Evolutionary conservation across 2,329 filamentous ascomycete species (phyloP).

Genomic region (Cladophialophora immunda): DNA sequence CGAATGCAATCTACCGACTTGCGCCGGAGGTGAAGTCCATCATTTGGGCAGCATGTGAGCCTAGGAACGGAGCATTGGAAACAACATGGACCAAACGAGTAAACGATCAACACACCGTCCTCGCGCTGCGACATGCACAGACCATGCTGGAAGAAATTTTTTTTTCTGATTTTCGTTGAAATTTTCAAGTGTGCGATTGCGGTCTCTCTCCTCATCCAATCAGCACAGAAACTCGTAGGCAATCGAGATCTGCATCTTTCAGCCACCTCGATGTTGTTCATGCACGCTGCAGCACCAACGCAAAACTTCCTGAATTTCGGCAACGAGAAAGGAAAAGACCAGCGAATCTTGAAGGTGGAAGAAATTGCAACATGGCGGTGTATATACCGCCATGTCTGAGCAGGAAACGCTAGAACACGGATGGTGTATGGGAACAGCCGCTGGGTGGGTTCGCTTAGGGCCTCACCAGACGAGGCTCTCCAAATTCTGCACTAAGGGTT

Average conservation of each 20-base stretch:
- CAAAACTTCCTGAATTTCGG: neutral
- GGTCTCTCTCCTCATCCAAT: slow-evolving; percentile 1
- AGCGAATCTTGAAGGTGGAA: slow-evolving; percentile 1
- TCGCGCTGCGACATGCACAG: slow-evolving; percentile 11
- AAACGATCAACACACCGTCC: slow-evolving; percentile 14
- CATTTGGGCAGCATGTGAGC: neutral
- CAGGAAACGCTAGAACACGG: neutral
- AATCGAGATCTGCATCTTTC: slow-evolving; percentile 6
- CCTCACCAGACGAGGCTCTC: slow-evolving; percentile 3
- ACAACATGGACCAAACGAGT: slow-evolving; percentile 7
- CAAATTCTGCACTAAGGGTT: slow-evolving; percentile 20
- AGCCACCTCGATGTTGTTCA: slow-evolving; percentile 19
- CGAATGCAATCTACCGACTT: slow-evolving; percentile 3
- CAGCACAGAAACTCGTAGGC: neutral
- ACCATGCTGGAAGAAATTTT: neutral
- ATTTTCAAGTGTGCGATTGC: slow-evolving; percentile 24
- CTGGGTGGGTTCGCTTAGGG: slow-evolving; percentile 18
- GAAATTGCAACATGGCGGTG: slow-evolving; percentile 20
- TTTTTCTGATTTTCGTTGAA: slow-evolving; percentile 1
- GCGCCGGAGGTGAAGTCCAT: neutral
- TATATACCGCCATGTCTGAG: slow-evolving; percentile 29
- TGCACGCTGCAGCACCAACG: slow-evolving; percentile 9
- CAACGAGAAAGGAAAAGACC: slow-evolving; percentile 5
- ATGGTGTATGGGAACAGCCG: slow-evolving; percentile 28
- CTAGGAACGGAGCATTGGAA: neutral